Percentiles rank a stretch among this genome's conserved stretches.
These are phyloP conservation scores for Aspergillus cavernicola DNA, from an alignment of 495 filamentous ascomycete genomes.

Conservation along the genomic window DNA sequence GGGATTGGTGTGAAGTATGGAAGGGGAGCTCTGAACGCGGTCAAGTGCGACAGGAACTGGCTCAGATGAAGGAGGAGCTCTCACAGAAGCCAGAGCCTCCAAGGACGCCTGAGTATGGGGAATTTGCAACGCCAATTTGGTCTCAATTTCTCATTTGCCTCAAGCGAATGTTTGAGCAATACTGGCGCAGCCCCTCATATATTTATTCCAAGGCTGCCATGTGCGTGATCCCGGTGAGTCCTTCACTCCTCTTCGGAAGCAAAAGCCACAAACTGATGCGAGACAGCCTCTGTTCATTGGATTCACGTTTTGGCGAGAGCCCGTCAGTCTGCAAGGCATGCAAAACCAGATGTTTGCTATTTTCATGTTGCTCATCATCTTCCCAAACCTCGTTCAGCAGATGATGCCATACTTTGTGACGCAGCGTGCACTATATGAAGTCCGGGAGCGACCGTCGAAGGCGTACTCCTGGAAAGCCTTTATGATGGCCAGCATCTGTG, in stretches of 20 bases:
- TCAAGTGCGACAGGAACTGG: conserved; percentile 62
- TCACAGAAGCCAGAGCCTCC: conserved; percentile 40
- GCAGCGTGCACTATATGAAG: conserved; percentile 78
- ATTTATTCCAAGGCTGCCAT: conserved; percentile 70
- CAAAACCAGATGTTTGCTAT: conserved; percentile 87
- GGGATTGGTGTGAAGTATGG: conserved; percentile 82
- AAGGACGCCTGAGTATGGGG: conserved; percentile 33
- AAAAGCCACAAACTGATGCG: conserved; percentile 8
- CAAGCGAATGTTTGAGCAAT: conserved; percentile 74
- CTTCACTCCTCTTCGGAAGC: not conserved
- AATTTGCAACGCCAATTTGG: conserved; percentile 49
- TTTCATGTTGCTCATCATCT: conserved; percentile 77
- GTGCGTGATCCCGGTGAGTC: conserved; percentile 36
- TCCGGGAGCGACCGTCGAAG: conserved; percentile 79
- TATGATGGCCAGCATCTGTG: conserved; percentile 72
- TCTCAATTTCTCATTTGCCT: conserved; percentile 47
- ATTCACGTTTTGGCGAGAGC: conserved; percentile 77
- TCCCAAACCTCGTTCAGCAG: conserved; percentile 72
- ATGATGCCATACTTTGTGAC: conserved; percentile 82
- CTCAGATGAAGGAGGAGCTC: conserved; percentile 54
- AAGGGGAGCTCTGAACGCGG: conserved; percentile 63
- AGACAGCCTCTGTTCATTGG: conserved; percentile 81
- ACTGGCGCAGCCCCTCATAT: conserved; percentile 85
- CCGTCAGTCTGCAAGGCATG: conserved; percentile 69
- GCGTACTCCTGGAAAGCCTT: conserved; percentile 81